A percentile compares a stretch with the other conserved stretches of the same genome.
Evolutionary conservation across 2,329 filamentous ascomycete genomes (phyloP).

Genomic region (Ceratocystis ficicola): DNA sequence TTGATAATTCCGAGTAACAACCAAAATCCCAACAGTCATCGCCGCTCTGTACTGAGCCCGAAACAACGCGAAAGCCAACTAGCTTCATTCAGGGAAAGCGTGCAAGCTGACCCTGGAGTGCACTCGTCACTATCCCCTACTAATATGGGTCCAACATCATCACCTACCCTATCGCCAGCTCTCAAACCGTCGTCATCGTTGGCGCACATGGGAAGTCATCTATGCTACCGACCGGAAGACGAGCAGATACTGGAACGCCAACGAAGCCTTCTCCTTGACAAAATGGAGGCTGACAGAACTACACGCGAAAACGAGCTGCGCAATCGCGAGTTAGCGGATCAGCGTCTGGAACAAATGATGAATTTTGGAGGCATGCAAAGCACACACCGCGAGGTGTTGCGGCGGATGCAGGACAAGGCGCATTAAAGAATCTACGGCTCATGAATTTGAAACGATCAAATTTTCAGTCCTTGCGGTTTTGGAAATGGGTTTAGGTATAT

Average conservation of each 20-base stretch:
- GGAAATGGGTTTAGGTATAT: background rate
- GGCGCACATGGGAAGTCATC: background rate
- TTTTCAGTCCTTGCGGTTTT: background rate
- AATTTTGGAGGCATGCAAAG: constrained; percentile 61
- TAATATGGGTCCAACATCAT: background rate
- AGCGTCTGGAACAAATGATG: constrained; percentile 62
- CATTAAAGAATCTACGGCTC: constrained; percentile 4
- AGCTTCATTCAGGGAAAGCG: constrained; percentile 53
- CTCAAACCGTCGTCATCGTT: constrained; percentile 17
- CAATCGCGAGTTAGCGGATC: constrained; percentile 47
- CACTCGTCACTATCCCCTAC: background rate
- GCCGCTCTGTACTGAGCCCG: constrained; percentile 33
- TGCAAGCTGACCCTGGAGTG: constrained; percentile 41
- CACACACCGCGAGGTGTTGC: constrained; percentile 65
- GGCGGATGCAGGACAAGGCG: constrained; percentile 52
- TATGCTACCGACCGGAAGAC: constrained; percentile 29
- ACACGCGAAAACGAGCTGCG: constrained; percentile 46
- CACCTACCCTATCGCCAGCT: background rate
- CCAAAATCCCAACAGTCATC: constrained; percentile 43
- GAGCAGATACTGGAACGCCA: constrained; percentile 40
- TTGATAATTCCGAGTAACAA: constrained; percentile 32
- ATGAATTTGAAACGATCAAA: background rate
- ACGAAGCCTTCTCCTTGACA: constrained; percentile 45
- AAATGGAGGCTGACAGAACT: constrained; percentile 51
- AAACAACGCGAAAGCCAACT: constrained; percentile 46